Evolutionary conservation across 306 rosid genomes (phyloP), one percentile per base, ranked within the genome.

Genomic region (Corylus avellana): DNA sequence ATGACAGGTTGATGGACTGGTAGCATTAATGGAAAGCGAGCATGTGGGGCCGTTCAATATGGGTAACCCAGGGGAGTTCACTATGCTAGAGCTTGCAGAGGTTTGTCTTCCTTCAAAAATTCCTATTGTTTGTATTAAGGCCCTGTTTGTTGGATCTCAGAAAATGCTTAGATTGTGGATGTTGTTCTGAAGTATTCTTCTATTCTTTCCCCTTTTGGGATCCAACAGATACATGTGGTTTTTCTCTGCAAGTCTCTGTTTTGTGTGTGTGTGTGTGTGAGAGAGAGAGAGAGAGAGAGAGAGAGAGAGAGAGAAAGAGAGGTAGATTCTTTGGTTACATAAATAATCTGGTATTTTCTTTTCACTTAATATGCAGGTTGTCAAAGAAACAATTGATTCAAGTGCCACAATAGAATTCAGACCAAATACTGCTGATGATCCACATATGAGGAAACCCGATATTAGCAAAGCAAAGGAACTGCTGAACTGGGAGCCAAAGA

Each of bases 371-470:
- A 55, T 42, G 37, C 89, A 96, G 99, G 99, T 96, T 56, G 98
- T 96, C 51, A 96, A 96, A 85, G 94, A 90, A 75, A 93, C 96
- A 70, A 96, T 96, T 56, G 99, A 96, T 86, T 79, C 99, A 64
- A 91, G 96, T 83, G 94, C 99, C 37, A 88, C 94, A 50, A 96
- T 93, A 85, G 98, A 91, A 81, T 93, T 85, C 75, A 91, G 29
- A 83, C 85, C 97, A 84, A 96, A 96, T 78, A 96, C 97, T 51
- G 99, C 98, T 6, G 99, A 96, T 81, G 99, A 96, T 87, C 99
- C 99, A 17, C 99, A 96, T 42, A 96, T 85, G 96, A 96, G 99
- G 87, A 96, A 93, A 82, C 99, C 99, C 7, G 98, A 96, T 79
- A 96, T 96, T 55, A 86, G 89, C 90, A 96, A 90, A 89, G 99